Percentiles rank a stretch among this genome's conserved stretches.
Evolutionary conservation across 1,284 basidiomycete species (phyloP).

Genomic region (Chalciporus sp.): DNA sequence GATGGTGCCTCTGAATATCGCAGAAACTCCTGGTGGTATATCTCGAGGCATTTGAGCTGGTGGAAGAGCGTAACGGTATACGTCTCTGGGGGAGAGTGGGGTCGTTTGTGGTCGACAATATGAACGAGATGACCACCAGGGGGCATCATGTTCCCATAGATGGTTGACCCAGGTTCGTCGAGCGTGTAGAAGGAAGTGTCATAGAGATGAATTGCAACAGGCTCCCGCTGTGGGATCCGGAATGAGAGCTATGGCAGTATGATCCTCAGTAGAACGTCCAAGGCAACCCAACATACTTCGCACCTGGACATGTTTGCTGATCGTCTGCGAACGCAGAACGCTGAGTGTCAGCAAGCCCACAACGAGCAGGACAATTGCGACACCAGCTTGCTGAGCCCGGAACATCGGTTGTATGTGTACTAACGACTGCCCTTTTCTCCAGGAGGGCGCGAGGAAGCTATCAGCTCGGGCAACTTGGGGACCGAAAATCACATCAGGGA

Average conservation of each 20-base stretch:
- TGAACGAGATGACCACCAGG: conserved; percentile 10
- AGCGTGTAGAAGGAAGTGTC: conserved; percentile 2
- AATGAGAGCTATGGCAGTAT: conserved; percentile 1
- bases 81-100: conserved; percentile 5
- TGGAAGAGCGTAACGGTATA: conserved; percentile 36
- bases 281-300: too few species aligned
- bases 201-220: conserved; percentile 4
- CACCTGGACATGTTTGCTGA: too few species aligned
- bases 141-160: conserved; percentile 9
- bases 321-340: too few species aligned
- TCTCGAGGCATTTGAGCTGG: conserved; percentile 34
- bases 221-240: neutral
- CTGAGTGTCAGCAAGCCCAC: too few species aligned
- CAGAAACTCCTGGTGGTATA: conserved; percentile 12
- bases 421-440: too few species aligned
- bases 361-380: too few species aligned
- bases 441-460: too few species aligned
- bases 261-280: too few species aligned
- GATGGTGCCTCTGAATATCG: neutral
- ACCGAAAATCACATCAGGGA: too few species aligned
- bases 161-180: neutral
- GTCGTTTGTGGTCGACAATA: neutral
- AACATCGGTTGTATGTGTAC: too few species aligned
- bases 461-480: too few species aligned
- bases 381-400: too few species aligned